These are phyloP conservation scores for Grosmannia serpens DNA, from an alignment of 2,329 filamentous ascomycete species.

Conservation along the genomic window DNA sequence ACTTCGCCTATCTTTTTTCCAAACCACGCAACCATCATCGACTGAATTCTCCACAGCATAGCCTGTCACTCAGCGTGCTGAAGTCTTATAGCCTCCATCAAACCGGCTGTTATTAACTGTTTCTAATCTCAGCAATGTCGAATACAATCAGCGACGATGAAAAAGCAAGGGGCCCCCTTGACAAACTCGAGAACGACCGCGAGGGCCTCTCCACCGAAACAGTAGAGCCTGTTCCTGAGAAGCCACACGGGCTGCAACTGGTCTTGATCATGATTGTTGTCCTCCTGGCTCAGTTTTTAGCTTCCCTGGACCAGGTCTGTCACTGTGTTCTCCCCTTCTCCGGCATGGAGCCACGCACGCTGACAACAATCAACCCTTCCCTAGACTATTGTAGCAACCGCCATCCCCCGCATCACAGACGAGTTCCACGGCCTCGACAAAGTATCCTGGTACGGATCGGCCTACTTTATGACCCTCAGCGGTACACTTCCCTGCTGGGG, in stretches of 20 bases:
- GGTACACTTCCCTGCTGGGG: slow-evolving; percentile 8
- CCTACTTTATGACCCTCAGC: slow-evolving; percentile 33
- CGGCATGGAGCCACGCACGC: not conserved
- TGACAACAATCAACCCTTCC: not conserved
- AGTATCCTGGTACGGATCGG: slow-evolving; percentile 30
- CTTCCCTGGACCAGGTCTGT: not conserved
- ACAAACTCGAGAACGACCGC: not conserved
- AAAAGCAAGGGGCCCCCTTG: not conserved
- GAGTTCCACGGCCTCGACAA: slow-evolving; percentile 3
- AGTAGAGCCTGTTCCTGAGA: not conserved
- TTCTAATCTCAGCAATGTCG: not conserved
- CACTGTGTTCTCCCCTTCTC: not conserved
- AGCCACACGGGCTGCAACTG: slow-evolving; percentile 8
- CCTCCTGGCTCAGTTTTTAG: not conserved
- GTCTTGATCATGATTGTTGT: not conserved
- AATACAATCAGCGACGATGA: not conserved
- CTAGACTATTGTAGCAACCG: slow-evolving; percentile 33
- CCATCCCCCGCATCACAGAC: slow-evolving; percentile 3
- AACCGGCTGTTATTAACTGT: too few species aligned
- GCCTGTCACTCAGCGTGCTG: too few species aligned
- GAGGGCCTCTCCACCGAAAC: not conserved
- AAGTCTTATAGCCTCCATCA: not conserved
- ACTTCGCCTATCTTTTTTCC: not conserved
- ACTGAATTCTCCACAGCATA: too few species aligned
- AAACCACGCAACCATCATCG: too few species aligned